Evolutionary conservation across 148 eudicot species (phyloP).

Genomic region (Rhododendron mucronatum): DNA sequence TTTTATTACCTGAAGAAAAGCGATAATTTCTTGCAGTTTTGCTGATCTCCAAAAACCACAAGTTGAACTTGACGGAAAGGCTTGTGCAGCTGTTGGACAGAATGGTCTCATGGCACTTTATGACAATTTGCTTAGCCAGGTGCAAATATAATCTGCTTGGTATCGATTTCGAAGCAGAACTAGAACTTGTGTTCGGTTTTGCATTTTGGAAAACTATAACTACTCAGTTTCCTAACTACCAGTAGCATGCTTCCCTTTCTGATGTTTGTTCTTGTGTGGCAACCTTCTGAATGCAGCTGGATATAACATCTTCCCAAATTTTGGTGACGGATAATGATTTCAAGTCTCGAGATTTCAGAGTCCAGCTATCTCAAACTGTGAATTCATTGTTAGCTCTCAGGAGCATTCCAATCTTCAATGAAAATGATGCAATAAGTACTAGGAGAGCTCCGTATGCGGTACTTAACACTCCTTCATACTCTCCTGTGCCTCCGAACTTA

Average conservation of each 20-base stretch:
- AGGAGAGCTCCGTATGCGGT: constrained; percentile 95
- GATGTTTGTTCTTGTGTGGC: neutral
- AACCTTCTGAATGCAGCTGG: constrained; percentile 55
- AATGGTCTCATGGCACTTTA: constrained; percentile 95
- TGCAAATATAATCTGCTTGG: constrained; percentile 15
- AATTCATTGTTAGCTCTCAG: constrained; percentile 61
- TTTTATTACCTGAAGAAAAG: constrained; percentile 7
- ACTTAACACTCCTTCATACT: constrained; percentile 15
- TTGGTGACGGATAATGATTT: constrained; percentile 97
- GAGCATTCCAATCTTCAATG: constrained; percentile 81
- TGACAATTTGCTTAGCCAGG: constrained; percentile 89
- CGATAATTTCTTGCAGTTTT: constrained; percentile 44
- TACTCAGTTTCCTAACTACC: neutral
- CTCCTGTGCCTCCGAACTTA: neutral
- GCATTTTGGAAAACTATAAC: neutral
- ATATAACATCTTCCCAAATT: constrained; percentile 84
- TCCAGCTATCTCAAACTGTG: constrained; percentile 71
- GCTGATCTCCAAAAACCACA: constrained; percentile 96
- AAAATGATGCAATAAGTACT: constrained; percentile 96
- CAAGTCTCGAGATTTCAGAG: constrained; percentile 60
- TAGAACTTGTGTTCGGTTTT: neutral
- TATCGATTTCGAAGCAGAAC: neutral
- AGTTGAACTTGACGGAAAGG: constrained; percentile 89
- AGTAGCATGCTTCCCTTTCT: neutral
- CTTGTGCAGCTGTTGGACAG: constrained; percentile 99